Evolutionary conservation across 2,329 filamentous ascomycete genomes (phyloP), one percentile per base, ranked within the genome.

Genomic region (Colletotrichum spinosum): DNA sequence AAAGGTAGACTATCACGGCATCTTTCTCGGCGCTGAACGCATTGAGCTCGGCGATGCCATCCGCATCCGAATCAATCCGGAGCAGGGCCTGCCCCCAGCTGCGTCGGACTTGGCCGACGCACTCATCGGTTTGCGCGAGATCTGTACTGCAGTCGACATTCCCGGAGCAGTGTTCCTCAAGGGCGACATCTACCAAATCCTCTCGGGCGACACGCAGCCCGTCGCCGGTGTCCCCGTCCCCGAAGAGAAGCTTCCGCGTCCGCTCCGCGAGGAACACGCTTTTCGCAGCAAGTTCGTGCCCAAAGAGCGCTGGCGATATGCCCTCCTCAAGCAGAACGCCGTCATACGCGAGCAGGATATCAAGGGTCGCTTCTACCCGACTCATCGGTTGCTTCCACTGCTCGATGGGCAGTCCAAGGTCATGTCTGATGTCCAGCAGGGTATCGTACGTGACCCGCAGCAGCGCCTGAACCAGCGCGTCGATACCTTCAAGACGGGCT

Each of bases 351-450:
- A 87, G 70, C 71, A 72, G 12, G 77, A 78, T 25, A 78, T 88
- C 55, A 78, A 80, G 62, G 86, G 86, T 55, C 79, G 86, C n/a
- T 88, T 88, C 75, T 88, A 88, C 75, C 83, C 86, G 13, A 84
- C 83, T n/a, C 75, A 81, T 62, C 78, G 80, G 63, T 77, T 88
- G 41, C 82, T 86, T 74, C 79, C 80, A 13, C 80, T 87, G 59
- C 75, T 87, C 57, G 56, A 65, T 41, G 61, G 62, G 34, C 53
- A 56, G 25, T 35, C 44, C 45, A 51, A 65, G n/a, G 78, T 84
- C 45, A 76, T 77, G 9, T 71, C 70, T 2, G 74, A 72, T 6
- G 81, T 80, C 63, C 73, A 80, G 45, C 73, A 75, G 42, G 79
- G 79, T 45, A 71, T 76, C 41, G 73, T 85, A 35, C 77, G 79